phyloP scores from a whole-genome alignment of 2,329 filamentous ascomycete species.

The Ambrosiella cleistominuta region DNA sequence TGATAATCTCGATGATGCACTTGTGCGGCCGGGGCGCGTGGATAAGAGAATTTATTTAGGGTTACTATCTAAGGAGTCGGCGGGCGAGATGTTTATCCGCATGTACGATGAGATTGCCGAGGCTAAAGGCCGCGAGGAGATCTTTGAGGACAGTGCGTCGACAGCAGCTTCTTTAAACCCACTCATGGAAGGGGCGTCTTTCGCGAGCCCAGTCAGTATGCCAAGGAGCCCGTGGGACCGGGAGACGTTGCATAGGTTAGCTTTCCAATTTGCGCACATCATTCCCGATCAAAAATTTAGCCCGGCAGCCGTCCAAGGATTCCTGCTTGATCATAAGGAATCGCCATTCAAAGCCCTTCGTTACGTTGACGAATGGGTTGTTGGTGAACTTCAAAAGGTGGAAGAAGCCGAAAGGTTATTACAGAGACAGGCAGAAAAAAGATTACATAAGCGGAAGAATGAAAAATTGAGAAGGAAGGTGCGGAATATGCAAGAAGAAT shows the following conservation, averaged over 20 bases:
- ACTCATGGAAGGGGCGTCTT: not conserved
- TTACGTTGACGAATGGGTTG: conserved; percentile 23
- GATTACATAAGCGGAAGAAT: not conserved
- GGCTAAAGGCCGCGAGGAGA: conserved; percentile 1
- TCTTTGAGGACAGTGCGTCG: conserved; percentile 5
- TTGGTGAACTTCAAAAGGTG: conserved; percentile 2
- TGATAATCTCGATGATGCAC: conserved; percentile 53
- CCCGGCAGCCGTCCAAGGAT: conserved; percentile 48
- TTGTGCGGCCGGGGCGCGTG: conserved; percentile 57
- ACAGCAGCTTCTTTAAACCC: not conserved
- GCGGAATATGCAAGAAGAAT: conserved; percentile 2
- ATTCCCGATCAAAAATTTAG: conserved; percentile 37
- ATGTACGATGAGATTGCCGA: conserved; percentile 29
- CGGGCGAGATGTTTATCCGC: conserved; percentile 38
- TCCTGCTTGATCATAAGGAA: conserved; percentile 44
- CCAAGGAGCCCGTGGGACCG: conserved; percentile 1
- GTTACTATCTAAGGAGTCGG: conserved; percentile 36
- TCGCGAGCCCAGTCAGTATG: not conserved
- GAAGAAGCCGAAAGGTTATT: conserved; percentile 3
- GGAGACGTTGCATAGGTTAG: conserved; percentile 1
- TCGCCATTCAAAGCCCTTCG: conserved; percentile 34
- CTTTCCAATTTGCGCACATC: conserved; percentile 28
- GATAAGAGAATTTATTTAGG: conserved; percentile 51
- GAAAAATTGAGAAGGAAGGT: conserved; percentile 4
- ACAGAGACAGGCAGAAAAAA: not conserved